Conservation (phyloP, 257 asterid genomes). For the Penstemon newberryi region DNA sequence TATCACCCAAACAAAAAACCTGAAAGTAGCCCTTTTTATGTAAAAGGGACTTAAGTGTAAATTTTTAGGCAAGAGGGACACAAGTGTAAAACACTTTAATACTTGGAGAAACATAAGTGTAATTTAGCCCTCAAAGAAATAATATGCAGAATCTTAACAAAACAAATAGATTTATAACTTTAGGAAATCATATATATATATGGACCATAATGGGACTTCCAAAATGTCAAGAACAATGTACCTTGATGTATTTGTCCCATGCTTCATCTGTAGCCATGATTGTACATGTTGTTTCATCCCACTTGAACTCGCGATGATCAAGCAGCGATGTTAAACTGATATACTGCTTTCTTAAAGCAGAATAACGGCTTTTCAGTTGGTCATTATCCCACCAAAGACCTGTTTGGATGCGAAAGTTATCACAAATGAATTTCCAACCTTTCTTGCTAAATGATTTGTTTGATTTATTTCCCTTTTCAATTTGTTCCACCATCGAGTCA, state of each 20-base stretch:
- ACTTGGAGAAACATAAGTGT: no score
- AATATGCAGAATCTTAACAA: no score
- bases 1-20: no score
- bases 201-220: conserved; percentile 4
- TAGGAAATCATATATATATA: background rate
- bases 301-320: conserved; percentile 53
- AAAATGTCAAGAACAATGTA: conserved; percentile 10
- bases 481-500: conserved; percentile 71
- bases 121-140: no score
- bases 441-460: conserved; percentile 68
- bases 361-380: conserved; percentile 67
- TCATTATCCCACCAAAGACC: conserved; percentile 77
- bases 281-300: conserved; percentile 67
- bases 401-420: conserved; percentile 64
- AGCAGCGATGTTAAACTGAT: conserved; percentile 45
- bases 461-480: conserved; percentile 54
- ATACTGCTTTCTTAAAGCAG: conserved; percentile 69
- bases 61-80: no score
- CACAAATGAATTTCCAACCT: conserved; percentile 75
- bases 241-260: conserved; percentile 71
- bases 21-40: no score
- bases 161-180: background rate
- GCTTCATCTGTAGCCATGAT: conserved; percentile 63
- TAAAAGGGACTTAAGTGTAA: no score
- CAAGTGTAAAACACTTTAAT: no score